A percentile compares a stretch with the other conserved stretches of the same genome.
Conservation (phyloP, 2,329 filamentous ascomycete genomes). For the Penicillium frequentans region DNA sequence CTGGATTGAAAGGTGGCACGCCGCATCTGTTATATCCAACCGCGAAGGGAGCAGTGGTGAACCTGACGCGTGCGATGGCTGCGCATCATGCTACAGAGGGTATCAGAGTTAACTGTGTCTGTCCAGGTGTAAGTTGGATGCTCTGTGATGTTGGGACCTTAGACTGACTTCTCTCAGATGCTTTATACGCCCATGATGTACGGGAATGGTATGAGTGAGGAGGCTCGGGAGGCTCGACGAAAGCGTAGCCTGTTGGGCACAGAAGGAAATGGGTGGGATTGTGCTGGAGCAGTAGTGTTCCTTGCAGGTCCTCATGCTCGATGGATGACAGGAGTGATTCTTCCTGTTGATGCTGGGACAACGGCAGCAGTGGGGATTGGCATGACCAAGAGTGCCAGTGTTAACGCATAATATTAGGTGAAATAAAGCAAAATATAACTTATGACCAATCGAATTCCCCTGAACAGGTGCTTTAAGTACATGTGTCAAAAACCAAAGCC, state of each 20-base stretch:
- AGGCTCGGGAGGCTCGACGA: slow-evolving; percentile 50
- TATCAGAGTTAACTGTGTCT: slow-evolving; percentile 58
- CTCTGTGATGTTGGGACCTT: not conserved
- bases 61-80: slow-evolving; percentile 59
- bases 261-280: slow-evolving; percentile 57
- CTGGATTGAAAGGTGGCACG: slow-evolving; percentile 52
- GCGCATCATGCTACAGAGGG: slow-evolving; percentile 53
- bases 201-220: slow-evolving; percentile 50
- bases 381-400: slow-evolving; percentile 39
- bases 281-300: slow-evolving; percentile 52
- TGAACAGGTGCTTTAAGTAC: not conserved
- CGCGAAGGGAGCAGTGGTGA: slow-evolving; percentile 55
- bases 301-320: slow-evolving; percentile 54
- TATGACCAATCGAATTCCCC: no score
- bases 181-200: slow-evolving; percentile 60
- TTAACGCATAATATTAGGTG: slow-evolving; percentile 22
- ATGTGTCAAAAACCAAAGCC: slow-evolving; percentile 7
- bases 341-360: slow-evolving; percentile 51
- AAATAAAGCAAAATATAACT: no score
- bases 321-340: slow-evolving; percentile 53
- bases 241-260: slow-evolving; percentile 53
- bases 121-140: slow-evolving; percentile 41
- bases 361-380: slow-evolving; percentile 45
- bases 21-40: slow-evolving; percentile 56
- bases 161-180: slow-evolving; percentile 34